Evolutionary conservation across 768 basidiomycete genomes (phyloP).

Genomic region (Termitomyces sp.): DNA sequence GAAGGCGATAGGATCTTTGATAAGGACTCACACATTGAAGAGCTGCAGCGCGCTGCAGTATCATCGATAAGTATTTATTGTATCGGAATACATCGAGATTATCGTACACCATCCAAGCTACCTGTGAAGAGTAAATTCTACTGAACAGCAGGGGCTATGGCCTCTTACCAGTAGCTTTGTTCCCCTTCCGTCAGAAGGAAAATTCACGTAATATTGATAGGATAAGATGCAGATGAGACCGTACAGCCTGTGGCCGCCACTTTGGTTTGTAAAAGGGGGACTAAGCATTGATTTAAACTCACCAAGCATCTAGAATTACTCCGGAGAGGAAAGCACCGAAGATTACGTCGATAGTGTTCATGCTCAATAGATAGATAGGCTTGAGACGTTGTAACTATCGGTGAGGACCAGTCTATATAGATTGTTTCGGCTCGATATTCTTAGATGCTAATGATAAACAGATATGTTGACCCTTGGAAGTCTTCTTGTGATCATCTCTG

Average conservation of each 20-base stretch:
- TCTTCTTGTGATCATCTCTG: too few relatives aligned
- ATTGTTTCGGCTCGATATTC: too few relatives aligned
- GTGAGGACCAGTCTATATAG: too few relatives aligned
- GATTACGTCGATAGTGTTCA: background rate
- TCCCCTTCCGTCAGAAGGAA: background rate
- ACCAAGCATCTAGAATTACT: constrained; percentile 1
- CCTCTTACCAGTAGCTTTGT: constrained; percentile 3
- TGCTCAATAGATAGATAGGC: background rate
- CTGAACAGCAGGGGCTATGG: too few relatives aligned
- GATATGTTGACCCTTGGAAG: too few relatives aligned
- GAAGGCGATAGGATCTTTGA: background rate
- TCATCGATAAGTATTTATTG: background rate
- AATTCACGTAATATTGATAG: constrained; percentile 6
- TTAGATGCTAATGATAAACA: too few relatives aligned
- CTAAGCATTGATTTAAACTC: background rate
- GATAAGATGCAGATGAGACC: constrained; percentile 4
- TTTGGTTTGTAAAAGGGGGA: background rate
- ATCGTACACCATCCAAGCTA: constrained; percentile 5
- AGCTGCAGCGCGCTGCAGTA: background rate
- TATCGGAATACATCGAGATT: background rate
- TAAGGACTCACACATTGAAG: background rate
- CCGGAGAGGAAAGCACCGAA: background rate
- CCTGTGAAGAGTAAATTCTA: background rate
- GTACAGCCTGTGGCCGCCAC: background rate
- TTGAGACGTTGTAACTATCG: too few relatives aligned